Conservation (phyloP, 2,329 filamentous ascomycete genomes). For the Neofusicoccum parvum region DNA sequence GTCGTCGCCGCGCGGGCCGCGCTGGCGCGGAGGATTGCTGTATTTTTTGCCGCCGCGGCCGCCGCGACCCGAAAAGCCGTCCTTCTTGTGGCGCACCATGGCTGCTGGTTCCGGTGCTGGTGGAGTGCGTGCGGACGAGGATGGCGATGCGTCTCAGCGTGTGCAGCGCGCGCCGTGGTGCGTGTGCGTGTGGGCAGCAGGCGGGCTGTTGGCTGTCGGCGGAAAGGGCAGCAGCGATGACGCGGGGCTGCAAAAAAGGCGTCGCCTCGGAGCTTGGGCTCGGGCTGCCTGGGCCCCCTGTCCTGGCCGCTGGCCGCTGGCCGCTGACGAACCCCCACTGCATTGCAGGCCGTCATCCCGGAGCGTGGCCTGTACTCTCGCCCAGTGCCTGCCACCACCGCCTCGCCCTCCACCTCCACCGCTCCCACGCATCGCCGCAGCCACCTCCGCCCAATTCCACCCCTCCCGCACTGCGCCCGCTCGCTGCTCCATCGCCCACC, state of each 20-base stretch:
- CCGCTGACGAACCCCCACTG: constrained; percentile 16
- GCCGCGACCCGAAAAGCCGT: constrained; percentile 65
- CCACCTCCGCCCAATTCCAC: neutral
- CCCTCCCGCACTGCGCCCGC: neutral
- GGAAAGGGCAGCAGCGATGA: neutral
- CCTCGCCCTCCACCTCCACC: neutral
- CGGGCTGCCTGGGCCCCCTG: neutral
- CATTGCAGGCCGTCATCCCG: constrained; percentile 16
- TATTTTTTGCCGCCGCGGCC: constrained; percentile 65
- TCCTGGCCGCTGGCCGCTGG: neutral
- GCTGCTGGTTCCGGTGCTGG: constrained; percentile 4
- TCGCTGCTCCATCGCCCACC: constrained; percentile 20
- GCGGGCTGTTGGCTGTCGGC: neutral
- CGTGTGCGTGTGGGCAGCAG: neutral
- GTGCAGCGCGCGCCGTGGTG: neutral
- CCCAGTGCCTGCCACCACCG: constrained; percentile 7
- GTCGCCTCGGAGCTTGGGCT: neutral
- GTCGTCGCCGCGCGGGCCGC: constrained; percentile 53
- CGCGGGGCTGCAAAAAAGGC: constrained; percentile 7
- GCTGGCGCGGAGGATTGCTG: constrained; percentile 59
- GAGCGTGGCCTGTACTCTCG: constrained; percentile 18
- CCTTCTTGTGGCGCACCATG: constrained; percentile 98
- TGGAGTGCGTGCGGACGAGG: neutral
- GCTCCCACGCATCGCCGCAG: neutral
- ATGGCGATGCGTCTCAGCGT: too few relatives aligned